Conservation (phyloP, 306 rosid genomes). For the Gillenia trifoliata region DNA sequence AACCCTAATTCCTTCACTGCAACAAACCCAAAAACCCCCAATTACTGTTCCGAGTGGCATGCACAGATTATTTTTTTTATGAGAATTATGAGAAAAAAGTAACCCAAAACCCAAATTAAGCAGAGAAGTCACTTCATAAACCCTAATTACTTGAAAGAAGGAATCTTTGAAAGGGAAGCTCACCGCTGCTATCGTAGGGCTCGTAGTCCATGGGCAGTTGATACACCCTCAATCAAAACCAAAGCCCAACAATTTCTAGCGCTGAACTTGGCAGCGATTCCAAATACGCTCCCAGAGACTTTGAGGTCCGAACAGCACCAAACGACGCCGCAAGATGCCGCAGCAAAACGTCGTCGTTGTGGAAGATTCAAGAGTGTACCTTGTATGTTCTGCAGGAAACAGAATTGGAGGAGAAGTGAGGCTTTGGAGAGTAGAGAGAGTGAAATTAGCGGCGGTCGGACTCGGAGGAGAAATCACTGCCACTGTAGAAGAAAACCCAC, state of each 20-base stretch:
- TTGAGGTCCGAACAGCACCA: not conserved
- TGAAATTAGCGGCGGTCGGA: not conserved
- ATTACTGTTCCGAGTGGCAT: not conserved
- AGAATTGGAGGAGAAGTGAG: not conserved
- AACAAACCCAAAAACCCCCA: slow-evolving; percentile 4
- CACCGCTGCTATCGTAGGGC: slow-evolving; percentile 95
- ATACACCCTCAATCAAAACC: slow-evolving; percentile 1
- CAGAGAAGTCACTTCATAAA: slow-evolving; percentile 6
- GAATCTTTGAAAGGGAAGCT: slow-evolving; percentile 24
- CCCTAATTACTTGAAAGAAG: slow-evolving; percentile 13
- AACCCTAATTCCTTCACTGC: slow-evolving; percentile 3
- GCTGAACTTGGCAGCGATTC: not conserved
- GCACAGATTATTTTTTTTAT: not conserved
- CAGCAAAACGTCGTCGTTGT: not conserved
- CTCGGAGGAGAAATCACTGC: not conserved
- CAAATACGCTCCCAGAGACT: not conserved
- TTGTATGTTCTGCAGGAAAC: not conserved
- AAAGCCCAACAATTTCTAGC: not conserved
- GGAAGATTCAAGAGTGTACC: not conserved
- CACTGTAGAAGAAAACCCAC: too few species aligned
- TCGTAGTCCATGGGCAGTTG: slow-evolving; percentile 91
- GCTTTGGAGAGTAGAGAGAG: not conserved
- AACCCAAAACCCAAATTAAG: slow-evolving; percentile 23
- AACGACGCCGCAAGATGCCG: not conserved
- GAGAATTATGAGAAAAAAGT: slow-evolving; percentile 12